Percentiles rank a stretch among this genome's conserved stretches.
phyloP scores from a whole-genome alignment of 2,329 filamentous ascomycete species.

The Endocalyx cinctus region DNA sequence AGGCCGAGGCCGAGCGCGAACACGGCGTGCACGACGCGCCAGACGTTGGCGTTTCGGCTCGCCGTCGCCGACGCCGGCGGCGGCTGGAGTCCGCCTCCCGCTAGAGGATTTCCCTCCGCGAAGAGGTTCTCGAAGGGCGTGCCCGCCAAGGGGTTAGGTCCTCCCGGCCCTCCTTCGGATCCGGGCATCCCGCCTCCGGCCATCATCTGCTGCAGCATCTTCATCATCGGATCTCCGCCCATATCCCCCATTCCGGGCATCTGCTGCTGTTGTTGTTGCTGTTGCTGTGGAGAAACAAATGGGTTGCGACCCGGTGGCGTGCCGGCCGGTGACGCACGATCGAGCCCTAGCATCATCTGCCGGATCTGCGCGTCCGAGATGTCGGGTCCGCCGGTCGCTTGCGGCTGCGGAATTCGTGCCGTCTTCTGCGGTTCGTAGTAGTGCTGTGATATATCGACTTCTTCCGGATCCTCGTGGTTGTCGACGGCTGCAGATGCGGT shows the following conservation, averaged over 20 bases:
- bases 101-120: conserved; percentile 29
- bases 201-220: conserved; percentile 73
- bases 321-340: conserved; percentile 29
- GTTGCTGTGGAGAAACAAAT: too few species aligned
- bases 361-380: conserved; percentile 56
- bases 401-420: conserved; percentile 32
- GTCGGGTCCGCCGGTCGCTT: conserved; percentile 27
- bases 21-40: conserved; percentile 69
- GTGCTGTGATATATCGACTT: conserved; percentile 75
- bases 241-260: conserved; percentile 25
- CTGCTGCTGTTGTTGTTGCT: too few species aligned
- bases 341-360: conserved; percentile 60
- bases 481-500: too few species aligned
- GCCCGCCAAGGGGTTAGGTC: conserved; percentile 30
- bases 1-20: conserved; percentile 66
- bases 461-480: conserved; percentile 61
- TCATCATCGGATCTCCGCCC: conserved; percentile 63
- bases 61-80: conserved; percentile 26
- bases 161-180: conserved; percentile 31
- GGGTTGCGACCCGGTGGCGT: conserved; percentile 16
- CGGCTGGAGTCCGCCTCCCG: conserved; percentile 7
- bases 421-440: conserved; percentile 55
- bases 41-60: conserved; percentile 46
- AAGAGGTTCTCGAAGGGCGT: conserved; percentile 23
- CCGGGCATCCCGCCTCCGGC: conserved; percentile 30